Evolutionary conservation across 441 rosid genomes (phyloP).

Genomic region (Jatropha podagrica): DNA sequence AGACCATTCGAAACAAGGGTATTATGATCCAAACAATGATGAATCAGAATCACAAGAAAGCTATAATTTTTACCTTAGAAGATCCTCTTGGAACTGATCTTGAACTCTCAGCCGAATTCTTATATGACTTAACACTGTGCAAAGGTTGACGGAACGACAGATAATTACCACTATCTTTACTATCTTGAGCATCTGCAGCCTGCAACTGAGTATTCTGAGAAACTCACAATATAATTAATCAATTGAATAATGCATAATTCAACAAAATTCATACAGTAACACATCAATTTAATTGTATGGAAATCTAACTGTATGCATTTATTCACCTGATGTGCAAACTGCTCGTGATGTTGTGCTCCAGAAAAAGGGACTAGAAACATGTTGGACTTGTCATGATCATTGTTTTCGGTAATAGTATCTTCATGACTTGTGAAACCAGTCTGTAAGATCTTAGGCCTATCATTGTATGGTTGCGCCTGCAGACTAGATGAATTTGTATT

Average conservation of each 20-base stretch:
- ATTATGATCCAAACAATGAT: not conserved
- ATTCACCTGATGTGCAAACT: conserved; percentile 19
- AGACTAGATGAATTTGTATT: conserved; percentile 9
- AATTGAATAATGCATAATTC: not conserved
- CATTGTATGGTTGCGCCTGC: too few species aligned
- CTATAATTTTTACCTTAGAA: not conserved
- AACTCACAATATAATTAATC: not conserved
- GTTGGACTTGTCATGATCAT: conserved; percentile 20
- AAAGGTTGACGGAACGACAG: conserved; percentile 15
- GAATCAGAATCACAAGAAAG: not conserved
- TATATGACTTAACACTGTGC: conserved; percentile 13
- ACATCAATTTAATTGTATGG: too few species aligned
- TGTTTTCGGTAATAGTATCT: conserved; percentile 1
- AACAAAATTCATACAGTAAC: too few species aligned
- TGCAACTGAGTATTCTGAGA: conserved; percentile 18
- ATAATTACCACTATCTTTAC: conserved; percentile 9
- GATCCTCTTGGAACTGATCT: not conserved
- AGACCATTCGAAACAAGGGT: not conserved
- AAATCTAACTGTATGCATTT: not conserved
- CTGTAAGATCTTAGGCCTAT: not conserved
- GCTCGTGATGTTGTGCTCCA: conserved; percentile 7
- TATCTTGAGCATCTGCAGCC: conserved; percentile 23
- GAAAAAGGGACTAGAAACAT: conserved; percentile 5
- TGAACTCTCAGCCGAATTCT: not conserved
- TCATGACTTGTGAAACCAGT: conserved; percentile 8